phyloP scores from a whole-genome alignment of 2,329 filamentous ascomycete genomes.

The Colletotrichum sp. region DNA sequence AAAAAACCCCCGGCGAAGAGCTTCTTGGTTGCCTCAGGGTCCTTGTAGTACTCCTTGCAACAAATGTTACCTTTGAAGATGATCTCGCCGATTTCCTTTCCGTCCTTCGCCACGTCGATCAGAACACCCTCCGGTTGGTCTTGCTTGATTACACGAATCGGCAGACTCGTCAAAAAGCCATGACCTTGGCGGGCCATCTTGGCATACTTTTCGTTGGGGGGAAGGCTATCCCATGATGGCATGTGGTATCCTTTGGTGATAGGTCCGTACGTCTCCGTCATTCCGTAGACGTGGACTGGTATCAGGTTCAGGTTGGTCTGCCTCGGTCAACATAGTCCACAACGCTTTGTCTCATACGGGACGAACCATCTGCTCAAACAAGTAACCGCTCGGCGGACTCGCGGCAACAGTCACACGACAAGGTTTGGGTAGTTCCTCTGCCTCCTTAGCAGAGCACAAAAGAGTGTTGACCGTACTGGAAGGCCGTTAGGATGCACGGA shows the following conservation, averaged over 20 bases:
- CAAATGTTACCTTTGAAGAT: conserved; percentile 93
- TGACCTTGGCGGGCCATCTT: conserved; percentile 95
- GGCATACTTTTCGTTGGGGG: conserved; percentile 77
- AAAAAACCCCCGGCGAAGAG: conserved; percentile 86
- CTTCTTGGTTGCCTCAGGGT: conserved; percentile 82
- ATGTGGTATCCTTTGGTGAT: conserved; percentile 93
- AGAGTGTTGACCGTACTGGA: conserved; percentile 86
- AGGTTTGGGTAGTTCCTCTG: conserved; percentile 67
- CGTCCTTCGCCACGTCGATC: conserved; percentile 71
- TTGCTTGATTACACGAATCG: conserved; percentile 81
- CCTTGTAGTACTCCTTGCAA: conserved; percentile 89
- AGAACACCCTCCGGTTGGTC: conserved; percentile 72
- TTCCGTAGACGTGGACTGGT: conserved; percentile 92
- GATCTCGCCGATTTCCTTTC: conserved; percentile 81
- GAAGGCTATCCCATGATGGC: conserved; percentile 80
- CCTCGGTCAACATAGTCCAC: not conserved
- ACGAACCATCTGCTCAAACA: conserved; percentile 89
- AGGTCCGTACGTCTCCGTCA: conserved; percentile 90
- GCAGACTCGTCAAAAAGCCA: conserved; percentile 83
- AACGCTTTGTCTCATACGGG: not conserved
- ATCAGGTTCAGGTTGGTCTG: conserved; percentile 73
- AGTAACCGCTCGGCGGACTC: conserved; percentile 84
- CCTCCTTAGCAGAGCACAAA: conserved; percentile 80
- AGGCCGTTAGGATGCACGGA: not conserved
- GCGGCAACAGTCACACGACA: conserved; percentile 90